Percentiles rank a stretch among this genome's conserved stretches.
Conservation (phyloP, 2,329 filamentous ascomycete species). For the Incumbomyces lentus region DNA sequence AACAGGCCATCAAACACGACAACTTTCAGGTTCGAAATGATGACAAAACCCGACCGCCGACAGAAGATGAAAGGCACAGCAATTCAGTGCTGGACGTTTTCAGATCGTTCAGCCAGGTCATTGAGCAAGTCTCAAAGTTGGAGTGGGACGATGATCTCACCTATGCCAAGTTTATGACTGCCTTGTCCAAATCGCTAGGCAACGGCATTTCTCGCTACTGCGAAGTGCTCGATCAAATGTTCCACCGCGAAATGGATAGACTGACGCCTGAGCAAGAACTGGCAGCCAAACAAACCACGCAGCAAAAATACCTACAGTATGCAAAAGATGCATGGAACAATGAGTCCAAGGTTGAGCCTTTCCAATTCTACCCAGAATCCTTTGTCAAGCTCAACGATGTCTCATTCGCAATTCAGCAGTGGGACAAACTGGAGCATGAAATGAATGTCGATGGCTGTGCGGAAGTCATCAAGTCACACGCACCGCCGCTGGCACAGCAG, state of each 20-base stretch:
- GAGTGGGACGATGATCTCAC: conserved; percentile 91
- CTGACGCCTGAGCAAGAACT: conserved; percentile 79
- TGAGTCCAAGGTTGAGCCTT: conserved; percentile 89
- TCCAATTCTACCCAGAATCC: conserved; percentile 76
- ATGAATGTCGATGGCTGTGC: conserved; percentile 91
- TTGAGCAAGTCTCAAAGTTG: conserved; percentile 74
- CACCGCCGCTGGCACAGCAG: conserved; percentile 59
- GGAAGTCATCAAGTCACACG: conserved; percentile 62
- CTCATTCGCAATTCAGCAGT: conserved; percentile 82
- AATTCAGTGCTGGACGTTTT: conserved; percentile 90
- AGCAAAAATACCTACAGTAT: conserved; percentile 86
- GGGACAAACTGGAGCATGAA: conserved; percentile 78
- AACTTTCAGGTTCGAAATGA: conserved; percentile 65
- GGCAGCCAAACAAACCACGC: conserved; percentile 64
- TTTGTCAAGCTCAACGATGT: conserved; percentile 98
- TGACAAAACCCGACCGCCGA: conserved; percentile 51
- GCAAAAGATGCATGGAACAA: conserved; percentile 88
- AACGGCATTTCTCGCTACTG: conserved; percentile 79
- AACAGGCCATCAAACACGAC: conserved; percentile 84
- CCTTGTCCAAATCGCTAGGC: conserved; percentile 74
- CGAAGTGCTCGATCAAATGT: conserved; percentile 76
- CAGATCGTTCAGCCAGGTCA: conserved; percentile 81
- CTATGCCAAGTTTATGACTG: conserved; percentile 94
- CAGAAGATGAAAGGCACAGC: conserved; percentile 80
- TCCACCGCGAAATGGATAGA: conserved; percentile 85